Evolutionary conservation across 2,329 filamentous ascomycete species (phyloP), one percentile per base, ranked within the genome.

Genomic region (Neopestalotiopsis sp.): DNA sequence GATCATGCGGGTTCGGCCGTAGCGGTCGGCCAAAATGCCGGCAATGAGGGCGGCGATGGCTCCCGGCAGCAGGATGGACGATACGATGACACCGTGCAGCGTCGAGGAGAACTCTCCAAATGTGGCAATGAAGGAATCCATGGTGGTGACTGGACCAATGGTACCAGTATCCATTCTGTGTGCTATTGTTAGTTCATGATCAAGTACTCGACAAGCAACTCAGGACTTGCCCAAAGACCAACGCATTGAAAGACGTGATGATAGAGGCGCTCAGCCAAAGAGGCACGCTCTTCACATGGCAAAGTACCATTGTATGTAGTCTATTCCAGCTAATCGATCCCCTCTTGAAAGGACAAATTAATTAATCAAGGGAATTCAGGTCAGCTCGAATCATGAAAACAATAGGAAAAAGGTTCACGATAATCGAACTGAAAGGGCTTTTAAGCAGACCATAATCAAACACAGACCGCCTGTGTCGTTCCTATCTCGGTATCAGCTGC

Each of bases 81-180:
- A 90, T 17, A 91, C 88, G 6, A 89, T 83, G 2, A 90, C 79
- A 0, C 89, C 89, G 71, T 88, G 88, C 1, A 90, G 74, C 0
- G 85, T 86, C 0, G 88, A 81, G 1, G 85, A 86, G 59, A 87
- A 82, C 14, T 81, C 77, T 3, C 88, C 88, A 72, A 90, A 86
- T 3, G 82, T 81, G 2, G 77, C 68, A 10, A 78, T 79, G 75
- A 89, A 91, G 17, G 80, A 78, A 0, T 80, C 73, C 89, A 91
- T 91, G 2, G 84, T 82, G 0, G 88, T 90, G 0, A 90, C 83
- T 4, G 88, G 85, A 1, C 89, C 88, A 66, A 90, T 88, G 28
- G 83, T 86, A 10, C 88, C 87, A 0, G 88, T 81, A 52, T 81
- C 79, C 64, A 66, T 56, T 2, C 64, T 66, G 32, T 9, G 14